Evolutionary conservation across 2,329 filamentous ascomycete genomes (phyloP).

Genomic region (Fusarium robinianum): DNA sequence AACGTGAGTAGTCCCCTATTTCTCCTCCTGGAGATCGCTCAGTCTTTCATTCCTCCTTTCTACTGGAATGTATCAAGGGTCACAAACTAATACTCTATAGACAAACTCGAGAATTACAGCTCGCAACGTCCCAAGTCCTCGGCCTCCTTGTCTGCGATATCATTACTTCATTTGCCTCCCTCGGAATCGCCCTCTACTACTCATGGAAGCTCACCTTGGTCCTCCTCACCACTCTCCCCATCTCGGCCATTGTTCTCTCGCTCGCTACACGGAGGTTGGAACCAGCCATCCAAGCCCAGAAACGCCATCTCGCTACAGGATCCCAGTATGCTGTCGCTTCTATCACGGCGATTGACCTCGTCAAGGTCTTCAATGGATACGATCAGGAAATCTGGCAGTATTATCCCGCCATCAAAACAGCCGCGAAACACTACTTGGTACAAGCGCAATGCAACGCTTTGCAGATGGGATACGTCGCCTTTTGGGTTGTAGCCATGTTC

Average conservation of each 20-base stretch:
- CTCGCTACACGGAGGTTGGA: conserved; percentile 65
- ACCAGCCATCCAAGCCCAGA: conserved; percentile 70
- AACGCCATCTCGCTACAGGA: conserved; percentile 67
- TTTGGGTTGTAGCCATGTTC: conserved; percentile 79
- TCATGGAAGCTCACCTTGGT: conserved; percentile 87
- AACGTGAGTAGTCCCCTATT: conserved; percentile 57
- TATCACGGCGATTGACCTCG: conserved; percentile 75
- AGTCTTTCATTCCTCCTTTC: background rate
- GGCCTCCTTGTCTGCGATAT: conserved; percentile 69
- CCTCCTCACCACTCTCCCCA: conserved; percentile 72
- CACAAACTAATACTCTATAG: conserved; percentile 51
- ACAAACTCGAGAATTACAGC: conserved; percentile 80
- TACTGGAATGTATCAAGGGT: too few relatives aligned
- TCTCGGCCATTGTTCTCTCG: conserved; percentile 64
- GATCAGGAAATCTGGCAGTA: conserved; percentile 72
- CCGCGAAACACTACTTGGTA: conserved; percentile 65
- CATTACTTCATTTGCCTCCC: conserved; percentile 66
- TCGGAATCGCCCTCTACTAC: conserved; percentile 74
- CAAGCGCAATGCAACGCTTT: conserved; percentile 71
- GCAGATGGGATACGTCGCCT: conserved; percentile 73
- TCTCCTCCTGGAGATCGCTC: too few relatives aligned
- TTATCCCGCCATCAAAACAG: conserved; percentile 55
- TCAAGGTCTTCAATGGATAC: conserved; percentile 84
- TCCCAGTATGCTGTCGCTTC: conserved; percentile 74
- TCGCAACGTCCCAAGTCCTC: conserved; percentile 77